Percentiles rank a stretch among this genome's conserved stretches.
Evolutionary conservation across 2,329 filamentous ascomycete genomes (phyloP).

Genomic region (Westerdykella ornata): DNA sequence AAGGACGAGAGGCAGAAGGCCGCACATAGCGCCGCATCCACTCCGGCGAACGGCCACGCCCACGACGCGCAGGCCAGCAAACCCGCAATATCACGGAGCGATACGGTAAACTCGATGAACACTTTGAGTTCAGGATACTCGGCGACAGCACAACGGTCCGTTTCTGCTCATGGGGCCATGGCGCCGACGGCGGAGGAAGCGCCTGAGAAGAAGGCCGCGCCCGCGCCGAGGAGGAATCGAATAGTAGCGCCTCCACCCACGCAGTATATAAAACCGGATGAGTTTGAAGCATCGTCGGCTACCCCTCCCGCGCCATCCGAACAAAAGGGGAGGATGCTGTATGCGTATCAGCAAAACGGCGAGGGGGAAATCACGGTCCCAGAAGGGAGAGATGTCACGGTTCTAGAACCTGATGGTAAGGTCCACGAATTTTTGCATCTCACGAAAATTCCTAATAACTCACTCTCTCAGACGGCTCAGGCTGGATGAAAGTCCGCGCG

Average conservation of each 20-base stretch:
- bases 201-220: slow-evolving; percentile 32
- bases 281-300: slow-evolving; percentile 36
- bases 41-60: slow-evolving; percentile 41
- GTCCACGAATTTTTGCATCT: slow-evolving; percentile 17
- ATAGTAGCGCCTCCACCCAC: slow-evolving; percentile 82
- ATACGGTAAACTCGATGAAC: slow-evolving; percentile 77
- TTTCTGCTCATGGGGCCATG: slow-evolving; percentile 51
- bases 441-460: no score
- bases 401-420: slow-evolving; percentile 85
- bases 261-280: slow-evolving; percentile 66
- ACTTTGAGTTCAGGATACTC: slow-evolving; percentile 78
- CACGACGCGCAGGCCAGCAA: slow-evolving; percentile 54
- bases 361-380: slow-evolving; percentile 74
- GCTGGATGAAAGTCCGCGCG: slow-evolving; percentile 80
- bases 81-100: slow-evolving; percentile 65
- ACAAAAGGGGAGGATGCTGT: slow-evolving; percentile 81
- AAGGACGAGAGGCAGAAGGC: slow-evolving; percentile 79
- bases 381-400: slow-evolving; percentile 69
- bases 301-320: slow-evolving; percentile 40
- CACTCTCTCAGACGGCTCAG: slow-evolving; percentile 64
- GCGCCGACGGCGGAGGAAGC: slow-evolving; percentile 48
- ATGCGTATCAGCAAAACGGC: slow-evolving; percentile 71
- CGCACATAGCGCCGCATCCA: slow-evolving; percentile 51
- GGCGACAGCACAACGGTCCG: slow-evolving; percentile 67
- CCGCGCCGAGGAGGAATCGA: slow-evolving; percentile 52